A percentile compares a stretch with the other conserved stretches of the same genome.
Conservation (phyloP, 2,329 filamentous ascomycete species). For the Lasiodiplodia sp. region DNA sequence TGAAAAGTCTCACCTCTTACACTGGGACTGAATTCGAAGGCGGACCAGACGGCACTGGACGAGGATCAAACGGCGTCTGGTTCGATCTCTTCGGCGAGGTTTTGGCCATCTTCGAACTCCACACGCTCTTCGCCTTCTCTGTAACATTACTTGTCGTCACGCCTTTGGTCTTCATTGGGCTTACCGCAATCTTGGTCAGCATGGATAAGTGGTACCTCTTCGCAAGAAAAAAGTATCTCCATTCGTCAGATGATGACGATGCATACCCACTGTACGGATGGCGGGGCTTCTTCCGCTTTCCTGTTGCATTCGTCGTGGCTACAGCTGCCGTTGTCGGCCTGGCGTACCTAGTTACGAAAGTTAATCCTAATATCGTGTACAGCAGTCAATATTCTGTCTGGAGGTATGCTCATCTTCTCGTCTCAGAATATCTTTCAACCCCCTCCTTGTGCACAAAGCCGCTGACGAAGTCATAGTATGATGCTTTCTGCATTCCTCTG, state of each 20-base stretch:
- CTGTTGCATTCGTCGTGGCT: slow-evolving; percentile 74
- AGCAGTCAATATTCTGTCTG: slow-evolving; percentile 88
- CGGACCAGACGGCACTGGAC: slow-evolving; percentile 68
- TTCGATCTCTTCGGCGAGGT: slow-evolving; percentile 87
- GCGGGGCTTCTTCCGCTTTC: slow-evolving; percentile 84
- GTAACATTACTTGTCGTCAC: slow-evolving; percentile 81
- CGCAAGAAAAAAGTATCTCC: slow-evolving; percentile 68
- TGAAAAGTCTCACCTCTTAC: slow-evolving; percentile 73
- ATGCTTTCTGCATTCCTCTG: slow-evolving; percentile 82
- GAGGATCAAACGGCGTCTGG: slow-evolving; percentile 79
- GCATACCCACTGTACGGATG: slow-evolving; percentile 73
- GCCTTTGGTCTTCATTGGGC: slow-evolving; percentile 73
- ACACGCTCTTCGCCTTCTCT: slow-evolving; percentile 84
- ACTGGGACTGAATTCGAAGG: slow-evolving; percentile 72
- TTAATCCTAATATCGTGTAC: slow-evolving; percentile 92
- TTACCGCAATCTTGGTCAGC: slow-evolving; percentile 73
- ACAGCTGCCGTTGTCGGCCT: slow-evolving; percentile 73
- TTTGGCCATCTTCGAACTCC: slow-evolving; percentile 80
- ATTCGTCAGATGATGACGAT: slow-evolving; percentile 65
- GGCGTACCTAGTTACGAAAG: slow-evolving; percentile 77
- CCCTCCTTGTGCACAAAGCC: neutral
- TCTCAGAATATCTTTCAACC: neutral
- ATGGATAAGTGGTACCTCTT: slow-evolving; percentile 91
- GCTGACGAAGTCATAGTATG: slow-evolving; percentile 61
- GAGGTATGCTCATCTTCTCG: slow-evolving; percentile 49